Base-by-base conservation (phyloP, 805 yeast species). In the Clavispora carvajalis region DNA sequence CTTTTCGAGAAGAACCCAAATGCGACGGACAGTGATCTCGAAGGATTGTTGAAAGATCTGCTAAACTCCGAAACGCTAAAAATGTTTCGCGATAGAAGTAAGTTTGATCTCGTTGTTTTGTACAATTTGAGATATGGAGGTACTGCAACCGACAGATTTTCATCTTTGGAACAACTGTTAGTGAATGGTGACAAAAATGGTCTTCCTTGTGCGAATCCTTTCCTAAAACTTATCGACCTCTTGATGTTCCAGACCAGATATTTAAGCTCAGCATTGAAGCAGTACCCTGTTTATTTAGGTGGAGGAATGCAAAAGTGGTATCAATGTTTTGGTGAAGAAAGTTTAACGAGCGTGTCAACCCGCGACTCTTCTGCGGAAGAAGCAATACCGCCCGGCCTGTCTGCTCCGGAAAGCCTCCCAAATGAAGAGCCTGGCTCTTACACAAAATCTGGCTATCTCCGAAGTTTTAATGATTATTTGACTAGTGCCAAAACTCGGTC, bases 21-120 rank as follows among this genome's bases (percentile, higher is more conserved):
- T 5, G 39, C 77, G 53, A 67, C 76, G 0, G 86, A 85, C 51
- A 61, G 58, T n/a, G 91, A 83, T 40, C 62, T 90, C n/a, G 85
- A 83, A 49, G 72, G 69, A 33, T 63, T 76, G 35, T 72, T 91
- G 9, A 63, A 80, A 43, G 58, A 77, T 12, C 70, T 76, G 2
- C 68, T 85, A 12, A 77, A 89, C 2, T 69, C 68, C 11, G 57
- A 58, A 3, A 93, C 87, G 52, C 73, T 72, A 37, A 55, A 52
- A 1, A 47, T 73, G 36, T 89, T 89, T 51, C 58, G 63, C 17
- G 58, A 65, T 3, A 63, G 96, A 47, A 60, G 69, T 41, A 49
- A 55, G 10, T 88, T 74, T 55, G 86, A 82, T 36, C 62, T 79
- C 33, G 67, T 91, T 1, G 80, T 90, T 2, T 49, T 85, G 1